These are phyloP conservation scores for Orbilia quercus DNA, from an alignment of 2,329 filamentous ascomycete genomes.

Conservation along the genomic window DNA sequence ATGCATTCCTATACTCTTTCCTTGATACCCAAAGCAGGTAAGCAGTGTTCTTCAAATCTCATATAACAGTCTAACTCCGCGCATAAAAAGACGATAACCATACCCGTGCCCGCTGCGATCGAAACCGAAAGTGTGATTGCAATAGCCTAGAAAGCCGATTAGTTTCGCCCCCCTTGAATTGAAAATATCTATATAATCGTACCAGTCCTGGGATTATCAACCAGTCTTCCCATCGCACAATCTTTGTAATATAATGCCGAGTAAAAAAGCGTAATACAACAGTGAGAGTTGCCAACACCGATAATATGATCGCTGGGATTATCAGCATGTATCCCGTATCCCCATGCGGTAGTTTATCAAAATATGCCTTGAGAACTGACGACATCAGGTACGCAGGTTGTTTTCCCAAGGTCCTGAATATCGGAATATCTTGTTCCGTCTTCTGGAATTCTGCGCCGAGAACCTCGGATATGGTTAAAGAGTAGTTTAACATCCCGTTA, in stretches of 20 bases:
- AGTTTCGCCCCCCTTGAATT: too few relatives aligned
- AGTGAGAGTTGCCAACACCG: conserved; percentile 12
- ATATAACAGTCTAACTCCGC: too few relatives aligned
- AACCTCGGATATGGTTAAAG: conserved; percentile 22
- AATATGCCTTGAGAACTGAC: conserved; percentile 12
- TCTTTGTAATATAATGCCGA: conserved; percentile 42
- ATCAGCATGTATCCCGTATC: conserved; percentile 20
- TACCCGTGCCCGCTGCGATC: conserved; percentile 16
- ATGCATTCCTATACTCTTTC: conserved; percentile 20
- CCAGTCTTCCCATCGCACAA: conserved; percentile 47
- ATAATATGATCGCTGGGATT: conserved; percentile 30
- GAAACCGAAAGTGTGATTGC: conserved; percentile 20
- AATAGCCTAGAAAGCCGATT: conserved; percentile 19
- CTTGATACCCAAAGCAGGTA: background rate
- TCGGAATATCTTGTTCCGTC: conserved; percentile 25
- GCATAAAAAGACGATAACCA: background rate
- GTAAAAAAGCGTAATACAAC: conserved; percentile 43
- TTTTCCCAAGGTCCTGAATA: conserved; percentile 26
- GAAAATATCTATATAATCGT: background rate
- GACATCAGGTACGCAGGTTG: conserved; percentile 27
- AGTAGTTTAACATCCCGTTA: conserved; percentile 7
- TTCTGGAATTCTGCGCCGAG: conserved; percentile 38
- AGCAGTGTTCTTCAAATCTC: background rate
- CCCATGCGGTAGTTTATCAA: conserved; percentile 27
- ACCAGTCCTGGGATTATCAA: conserved; percentile 44